phyloP scores from a whole-genome alignment of 2,329 filamentous ascomycete genomes.

The Fusarium mangiferae region DNA sequence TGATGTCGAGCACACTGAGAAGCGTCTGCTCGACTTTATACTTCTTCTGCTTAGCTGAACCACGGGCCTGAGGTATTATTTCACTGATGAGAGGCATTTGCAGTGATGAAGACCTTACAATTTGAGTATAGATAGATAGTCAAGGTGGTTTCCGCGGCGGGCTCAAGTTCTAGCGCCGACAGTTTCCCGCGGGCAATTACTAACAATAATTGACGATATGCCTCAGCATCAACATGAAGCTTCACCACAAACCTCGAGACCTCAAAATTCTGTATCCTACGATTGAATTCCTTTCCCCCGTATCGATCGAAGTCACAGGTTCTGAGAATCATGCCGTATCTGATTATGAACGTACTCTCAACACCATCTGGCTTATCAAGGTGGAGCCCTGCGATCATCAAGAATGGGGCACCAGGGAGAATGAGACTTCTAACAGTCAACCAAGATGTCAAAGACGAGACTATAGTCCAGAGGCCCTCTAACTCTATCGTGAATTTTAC shows the following conservation, averaged over 20 bases:
- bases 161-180: slow-evolving; percentile 1
- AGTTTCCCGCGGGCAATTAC: slow-evolving; percentile 8
- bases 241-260: neutral
- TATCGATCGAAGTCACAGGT: neutral
- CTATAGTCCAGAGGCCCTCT: neutral
- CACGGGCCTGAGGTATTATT: neutral
- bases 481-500: neutral
- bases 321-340: neutral
- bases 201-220: neutral
- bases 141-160: neutral
- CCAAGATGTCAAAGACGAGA: neutral
- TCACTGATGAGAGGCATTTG: neutral
- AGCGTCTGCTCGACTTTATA: neutral
- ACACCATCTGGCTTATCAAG: neutral
- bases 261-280: neutral
- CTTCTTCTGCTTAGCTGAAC: neutral
- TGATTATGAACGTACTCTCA: too few relatives aligned
- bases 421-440: neutral
- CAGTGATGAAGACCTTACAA: neutral
- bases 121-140: neutral
- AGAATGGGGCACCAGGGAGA: neutral
- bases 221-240: neutral
- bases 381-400: neutral
- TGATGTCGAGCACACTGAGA: neutral
- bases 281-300: too few relatives aligned